Evolutionary conservation across 352 stramenopile genomes (phyloP), one percentile per base, ranked within the genome.

Genomic region (Globisporangium cederbergense): DNA sequence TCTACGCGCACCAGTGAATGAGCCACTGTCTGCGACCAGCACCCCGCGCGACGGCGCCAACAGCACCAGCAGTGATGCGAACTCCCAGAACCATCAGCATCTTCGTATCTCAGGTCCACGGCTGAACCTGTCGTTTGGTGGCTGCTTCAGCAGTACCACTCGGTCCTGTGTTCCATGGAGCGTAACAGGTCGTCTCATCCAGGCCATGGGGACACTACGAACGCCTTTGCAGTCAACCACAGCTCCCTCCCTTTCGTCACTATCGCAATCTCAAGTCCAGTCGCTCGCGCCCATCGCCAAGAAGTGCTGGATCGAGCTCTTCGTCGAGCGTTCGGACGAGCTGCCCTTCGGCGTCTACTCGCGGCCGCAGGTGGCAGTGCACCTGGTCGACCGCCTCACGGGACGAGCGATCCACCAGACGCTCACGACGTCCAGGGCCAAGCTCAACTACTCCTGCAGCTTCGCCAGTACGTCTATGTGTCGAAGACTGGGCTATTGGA

Each of bases 351-450:
- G 65, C 49, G 74, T 64, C 10, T 81, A 75, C 54, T 75, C 66
- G 2, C 67, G 71, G 38, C 82, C 82, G 4, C 64, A 81, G 1
- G 72, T 88, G 16, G 65, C 71, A 4, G 53, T 89, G 16, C 74
- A 88, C 53, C 43, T 87, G 8, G 68, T 89, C 1, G 77, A 89
- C 32, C 47, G 72, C 43, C 88, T 80, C 65, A 82, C 79, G 0
- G 82, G 82, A 4, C 67, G 70, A 62, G 62, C 72, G n/a, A 42
- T 86, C 0, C 71, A 72, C 10, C 60, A 72, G 7, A 25, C 45
- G 32, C 67, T 76, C 4, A 74, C 67, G 14, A 77, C 75, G 32
- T 34, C 47, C 22, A 62, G 53, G 1, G 73, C 62, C 7, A 66
- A 53, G 30, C 47, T 72, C 38, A 50, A 51, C 47, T 45, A 38